A percentile compares a stretch with the other conserved stretches of the same genome.
Evolutionary conservation across 768 basidiomycete species (phyloP).

Genomic region (Xanthoconium purpureum): DNA sequence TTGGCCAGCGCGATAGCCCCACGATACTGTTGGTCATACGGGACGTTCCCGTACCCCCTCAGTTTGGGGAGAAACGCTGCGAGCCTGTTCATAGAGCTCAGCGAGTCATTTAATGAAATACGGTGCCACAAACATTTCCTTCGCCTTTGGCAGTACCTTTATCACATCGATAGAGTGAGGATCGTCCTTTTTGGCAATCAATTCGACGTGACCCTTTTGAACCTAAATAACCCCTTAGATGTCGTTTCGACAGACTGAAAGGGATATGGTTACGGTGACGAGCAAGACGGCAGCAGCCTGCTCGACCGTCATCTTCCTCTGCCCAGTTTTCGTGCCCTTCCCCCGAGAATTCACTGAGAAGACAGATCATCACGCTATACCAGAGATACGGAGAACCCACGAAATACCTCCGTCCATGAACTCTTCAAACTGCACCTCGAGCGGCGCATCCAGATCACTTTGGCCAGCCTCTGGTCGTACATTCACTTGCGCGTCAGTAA

Average conservation of each 20-base stretch:
- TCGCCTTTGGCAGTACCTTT: conserved; percentile 24
- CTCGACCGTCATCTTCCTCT: conserved; percentile 21
- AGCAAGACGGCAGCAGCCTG: conserved; percentile 26
- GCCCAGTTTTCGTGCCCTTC: conserved; percentile 13
- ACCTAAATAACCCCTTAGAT: conserved; percentile 13
- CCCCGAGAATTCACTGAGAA: conserved; percentile 26
- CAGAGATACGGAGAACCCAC: not conserved
- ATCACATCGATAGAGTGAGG: conserved; percentile 20
- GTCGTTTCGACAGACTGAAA: not conserved
- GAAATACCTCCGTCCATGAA: conserved; percentile 27
- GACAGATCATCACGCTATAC: not conserved
- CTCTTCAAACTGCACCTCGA: conserved; percentile 26
- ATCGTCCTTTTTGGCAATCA: conserved; percentile 14
- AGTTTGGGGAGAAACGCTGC: conserved; percentile 28
- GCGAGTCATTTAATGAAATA: not conserved
- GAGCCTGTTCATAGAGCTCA: conserved; percentile 17
- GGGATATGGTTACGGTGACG: conserved; percentile 12
- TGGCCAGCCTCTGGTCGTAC: not conserved
- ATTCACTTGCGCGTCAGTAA: conserved; percentile 11
- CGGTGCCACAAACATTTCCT: conserved; percentile 17
- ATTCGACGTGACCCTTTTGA: conserved; percentile 25
- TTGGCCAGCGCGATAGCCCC: conserved; percentile 28
- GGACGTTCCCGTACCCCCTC: conserved; percentile 28
- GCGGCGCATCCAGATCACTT: conserved; percentile 3
- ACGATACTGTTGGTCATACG: conserved; percentile 26